Evolutionary conservation across 202 grass and related monocot species (phyloP).

Genomic region (Zoysia matrella): DNA sequence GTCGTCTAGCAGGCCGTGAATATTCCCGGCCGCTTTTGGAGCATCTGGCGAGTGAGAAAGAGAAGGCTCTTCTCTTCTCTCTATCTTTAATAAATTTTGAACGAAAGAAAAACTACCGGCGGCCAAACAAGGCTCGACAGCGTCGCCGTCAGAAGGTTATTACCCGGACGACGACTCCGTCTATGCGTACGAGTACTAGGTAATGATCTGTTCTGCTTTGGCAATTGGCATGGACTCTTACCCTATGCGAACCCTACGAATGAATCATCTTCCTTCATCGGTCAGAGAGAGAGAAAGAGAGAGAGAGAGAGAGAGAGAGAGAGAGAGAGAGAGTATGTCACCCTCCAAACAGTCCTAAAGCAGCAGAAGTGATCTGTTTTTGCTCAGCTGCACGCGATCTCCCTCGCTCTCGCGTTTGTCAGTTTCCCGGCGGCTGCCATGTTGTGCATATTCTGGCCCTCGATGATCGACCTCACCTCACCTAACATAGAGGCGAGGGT

Average conservation of each 20-base stretch:
- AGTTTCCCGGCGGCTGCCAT: not conserved
- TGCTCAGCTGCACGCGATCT: not conserved
- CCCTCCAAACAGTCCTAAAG: too few species aligned
- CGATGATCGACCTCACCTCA: slow-evolving; percentile 48
- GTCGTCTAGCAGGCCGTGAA: slow-evolving; percentile 56
- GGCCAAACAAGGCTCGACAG: slow-evolving; percentile 30
- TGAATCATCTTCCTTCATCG: too few species aligned
- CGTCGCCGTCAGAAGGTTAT: slow-evolving; percentile 43
- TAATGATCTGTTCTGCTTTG: slow-evolving; percentile 37
- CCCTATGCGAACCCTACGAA: too few species aligned
- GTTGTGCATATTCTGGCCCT: not conserved
- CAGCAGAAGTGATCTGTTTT: not conserved
- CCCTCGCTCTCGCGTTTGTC: slow-evolving; percentile 29
- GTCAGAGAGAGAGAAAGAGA: too few species aligned
- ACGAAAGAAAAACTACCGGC: slow-evolving; percentile 5
- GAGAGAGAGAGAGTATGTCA: not conserved
- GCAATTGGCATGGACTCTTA: not conserved
- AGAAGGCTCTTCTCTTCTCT: not conserved
- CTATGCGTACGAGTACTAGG: slow-evolving; percentile 11
- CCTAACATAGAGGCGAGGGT: not conserved
- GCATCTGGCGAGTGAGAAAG: slow-evolving; percentile 43
- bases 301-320: not conserved
- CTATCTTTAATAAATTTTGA: slow-evolving; percentile 1
- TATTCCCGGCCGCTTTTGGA: slow-evolving; percentile 48
- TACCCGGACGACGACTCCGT: not conserved